Base-by-base conservation (phyloP, 129 eudicot genomes). In the Logfia minima region DNA sequence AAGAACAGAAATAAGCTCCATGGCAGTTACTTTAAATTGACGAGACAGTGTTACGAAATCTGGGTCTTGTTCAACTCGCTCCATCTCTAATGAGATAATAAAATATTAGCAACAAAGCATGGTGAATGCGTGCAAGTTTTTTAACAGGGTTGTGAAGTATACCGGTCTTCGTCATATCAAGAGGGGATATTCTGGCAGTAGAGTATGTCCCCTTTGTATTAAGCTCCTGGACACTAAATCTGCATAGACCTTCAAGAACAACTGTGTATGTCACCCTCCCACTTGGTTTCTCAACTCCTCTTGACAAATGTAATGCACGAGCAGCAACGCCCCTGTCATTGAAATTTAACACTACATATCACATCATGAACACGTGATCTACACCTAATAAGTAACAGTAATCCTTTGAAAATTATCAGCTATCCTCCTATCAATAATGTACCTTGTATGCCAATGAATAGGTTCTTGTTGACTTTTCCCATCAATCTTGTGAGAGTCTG, bases 241-340 rank as follows among this genome's bases (percentile, higher is more conserved):
- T 88, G 86, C 97, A 91, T 71, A 94, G 78, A 21, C 99, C 99
- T 89, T 94, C 99, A 78, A 94, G 99, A 75, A 94, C 96, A 82
- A 94, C 99, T 6, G 86, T 91, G 83, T 94, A 91, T 16, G 99
- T 94, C 60, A 94, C 99, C 85, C 96, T 87, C 74, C 99, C 99
- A 84, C 99, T 91, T 74, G 99, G 99, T 88, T 94, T 94, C 79
- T 94, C 99, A 77, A 94, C 99, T 83, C 99, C 99, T 84, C 99
- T 87, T 17, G 99, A 91, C 77, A 91, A 86, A 83, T 94, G 99
- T 74, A 94, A 89, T 52, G 99, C 99, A 65, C 99, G 96, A 76
- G 99, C 99, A 41, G 96, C 97, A 77, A 94, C 99, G 35, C 99
- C 99, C 89, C 99, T 94, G 55, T n/a, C 51, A 78, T 26, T 56